Base-by-base conservation (phyloP, 2,329 filamentous ascomycete genomes). In the Ophiocordyceps camponoti-floridani region DNA sequence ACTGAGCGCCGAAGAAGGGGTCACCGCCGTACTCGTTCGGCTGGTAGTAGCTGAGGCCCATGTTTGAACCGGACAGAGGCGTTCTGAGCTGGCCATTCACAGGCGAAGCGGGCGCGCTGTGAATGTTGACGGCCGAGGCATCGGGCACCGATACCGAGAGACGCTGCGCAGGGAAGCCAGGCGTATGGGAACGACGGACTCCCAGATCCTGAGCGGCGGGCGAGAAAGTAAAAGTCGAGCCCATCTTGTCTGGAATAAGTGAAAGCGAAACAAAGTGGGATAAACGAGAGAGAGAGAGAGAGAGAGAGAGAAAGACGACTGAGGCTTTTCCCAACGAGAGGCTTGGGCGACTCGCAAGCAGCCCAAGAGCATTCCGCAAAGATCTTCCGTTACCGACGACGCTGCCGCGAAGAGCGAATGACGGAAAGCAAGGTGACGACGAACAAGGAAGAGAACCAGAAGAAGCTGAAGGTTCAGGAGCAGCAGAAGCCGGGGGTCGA, bases 1-100 rank as follows among this genome's bases (percentile, higher is more conserved):
- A 73, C 55, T 72, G 61, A 47, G 66, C 59, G 45, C 66, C 67
- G 46, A 69, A 70, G 58, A 72, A 73, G 13, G 68, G 65, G 49
- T 76, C 71, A 46, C 66, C 62, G 43, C 67, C 63, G 48, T 62
- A 64, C 49, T 72, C 68, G 57, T 69, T 72, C 4, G 66, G 55
- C 50, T 68, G 68, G 14, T 37, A 37, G 49, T 68, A 60, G 49
- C 67, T 69, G 40, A 65, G 54, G 23, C 61, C 64, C 3, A 67
- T 67, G 43, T 64, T 57, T 13, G 70, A 73, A 47, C 69, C 71
- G 49, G 40, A 16, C n/a, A 65, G 66, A 11, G 72, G 70, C 0
- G 71, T 73, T 46, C 68, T 59, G 44, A 58, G 52, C 40, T 58
- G 55, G 43, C 59, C 53, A 35, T 49, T 43, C 35, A 54, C 45